Conservation (phyloP, 345 rosid genomes). For the Barbarea vulgaris region DNA sequence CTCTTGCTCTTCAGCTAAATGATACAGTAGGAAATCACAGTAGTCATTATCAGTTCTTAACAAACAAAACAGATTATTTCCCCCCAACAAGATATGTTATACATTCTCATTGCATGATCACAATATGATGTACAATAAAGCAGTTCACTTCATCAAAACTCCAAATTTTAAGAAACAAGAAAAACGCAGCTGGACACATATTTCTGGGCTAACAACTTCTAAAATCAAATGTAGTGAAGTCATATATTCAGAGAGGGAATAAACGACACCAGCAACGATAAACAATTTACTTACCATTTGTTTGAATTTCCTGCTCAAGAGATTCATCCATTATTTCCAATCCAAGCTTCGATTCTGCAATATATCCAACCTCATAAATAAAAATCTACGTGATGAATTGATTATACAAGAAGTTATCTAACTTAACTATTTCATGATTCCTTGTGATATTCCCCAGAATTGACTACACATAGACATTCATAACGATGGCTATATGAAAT, state of each 20-base stretch:
- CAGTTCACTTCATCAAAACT: neutral
- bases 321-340: conserved; percentile 51
- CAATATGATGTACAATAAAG: neutral
- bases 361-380: neutral
- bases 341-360: conserved; percentile 1
- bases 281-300: conserved; percentile 42
- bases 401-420: neutral
- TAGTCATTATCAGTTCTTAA: conserved; percentile 5
- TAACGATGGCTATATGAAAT: neutral
- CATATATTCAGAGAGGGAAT: neutral
- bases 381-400: neutral
- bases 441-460: neutral
- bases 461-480: neutral
- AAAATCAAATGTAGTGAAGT: neutral
- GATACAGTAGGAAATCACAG: neutral
- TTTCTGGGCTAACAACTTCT: neutral
- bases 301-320: conserved; percentile 48
- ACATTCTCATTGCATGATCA: neutral
- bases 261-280: neutral
- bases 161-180: neutral
- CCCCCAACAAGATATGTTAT: neutral
- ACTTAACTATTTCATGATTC: neutral
- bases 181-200: neutral
- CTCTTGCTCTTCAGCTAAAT: conserved; percentile 52
- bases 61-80: neutral